A percentile compares a stretch with the other conserved stretches of the same genome.
phyloP scores from a whole-genome alignment of 768 basidiomycete genomes.

The Saitozyma podzolica region DNA sequence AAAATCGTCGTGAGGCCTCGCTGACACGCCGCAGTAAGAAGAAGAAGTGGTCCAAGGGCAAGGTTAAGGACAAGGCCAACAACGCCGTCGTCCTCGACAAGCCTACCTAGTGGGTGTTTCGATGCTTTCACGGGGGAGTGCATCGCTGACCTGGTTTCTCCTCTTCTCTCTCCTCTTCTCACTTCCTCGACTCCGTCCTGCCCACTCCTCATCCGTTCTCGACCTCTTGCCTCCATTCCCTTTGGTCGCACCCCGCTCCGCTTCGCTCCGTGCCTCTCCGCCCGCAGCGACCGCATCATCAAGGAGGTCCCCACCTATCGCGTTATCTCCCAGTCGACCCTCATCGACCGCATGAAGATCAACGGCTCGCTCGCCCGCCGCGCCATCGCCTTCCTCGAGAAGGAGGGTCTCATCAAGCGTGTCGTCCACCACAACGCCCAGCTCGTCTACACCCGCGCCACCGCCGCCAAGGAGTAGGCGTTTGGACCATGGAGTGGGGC shows the following conservation, averaged over 20 bases:
- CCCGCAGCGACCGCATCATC: conserved; percentile 62
- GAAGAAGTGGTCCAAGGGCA: conserved; percentile 99
- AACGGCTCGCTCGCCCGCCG: conserved; percentile 90
- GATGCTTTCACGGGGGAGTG: not conserved
- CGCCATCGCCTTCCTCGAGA: conserved; percentile 88
- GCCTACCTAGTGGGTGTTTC: conserved; percentile 61
- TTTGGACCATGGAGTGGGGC: not conserved
- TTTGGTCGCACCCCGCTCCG: not conserved
- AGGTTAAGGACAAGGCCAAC: conserved; percentile 99
- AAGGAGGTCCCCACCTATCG: conserved; percentile 99
- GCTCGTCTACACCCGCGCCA: conserved; percentile 73
- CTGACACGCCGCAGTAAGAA: conserved; percentile 64
- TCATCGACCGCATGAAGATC: conserved; percentile 97
- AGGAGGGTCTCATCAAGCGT: conserved; percentile 89
- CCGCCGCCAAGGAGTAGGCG: conserved; percentile 45
- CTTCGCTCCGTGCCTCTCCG: not conserved
- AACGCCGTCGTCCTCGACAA: conserved; percentile 96
- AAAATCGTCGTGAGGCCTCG: not conserved
- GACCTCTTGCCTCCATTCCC: conserved; percentile 1
- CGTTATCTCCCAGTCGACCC: conserved; percentile 95
- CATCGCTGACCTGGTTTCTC: not conserved
- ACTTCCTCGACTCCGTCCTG: not conserved
- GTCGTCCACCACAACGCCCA: conserved; percentile 95
- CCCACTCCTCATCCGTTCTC: not conserved
- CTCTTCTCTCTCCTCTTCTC: conserved; percentile 9